Evolutionary conservation across 306 rosid species (phyloP), one percentile per base, ranked within the genome.

Genomic region (Luffa aegyptiaca): DNA sequence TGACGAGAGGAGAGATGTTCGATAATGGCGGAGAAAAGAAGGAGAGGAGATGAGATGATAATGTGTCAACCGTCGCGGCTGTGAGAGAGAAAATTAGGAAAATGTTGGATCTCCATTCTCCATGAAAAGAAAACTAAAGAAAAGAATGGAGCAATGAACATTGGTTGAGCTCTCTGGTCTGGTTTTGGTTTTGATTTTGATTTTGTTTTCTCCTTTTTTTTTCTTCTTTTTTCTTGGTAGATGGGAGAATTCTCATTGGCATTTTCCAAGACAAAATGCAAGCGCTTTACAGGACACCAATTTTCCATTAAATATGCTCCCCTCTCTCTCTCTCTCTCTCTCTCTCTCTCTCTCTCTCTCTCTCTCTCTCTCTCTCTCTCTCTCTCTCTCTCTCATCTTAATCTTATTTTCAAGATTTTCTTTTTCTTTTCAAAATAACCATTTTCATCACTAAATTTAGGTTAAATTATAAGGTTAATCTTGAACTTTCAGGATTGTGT

Each of bases 31-130:
- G 64, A 4, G 77, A 13, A 2, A 20, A 18, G 1, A 5, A 13
- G 33, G 39, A 79, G 5, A 14, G 58, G 12, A 77, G 42, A 20
- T 8, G 10, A 4, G 18, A 62, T 7, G 2, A 36, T 5, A 14
- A 62, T 10, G 31, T 26, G 31, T 26, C 31, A 26, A 26, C 31
- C 31, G 31, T 26, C 31, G 31, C 31, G 31, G 31, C 31, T 8
- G 3, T 17, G 45, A 48, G 59, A 48, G 42, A 39, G 12, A 61
- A 61, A 31, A 31, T 10, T 3, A 58, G 31, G 11, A 3, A n/a
- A 48, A n/a, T 73, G 84, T 75, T 84, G 75, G 80, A 87, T 69
- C 88, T 73, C 85, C 86, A 84, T 76, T 69, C 88, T 73, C 85
- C 86, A 84, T 76, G 87, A 81, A 86, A 53, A 81, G 55, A 79